Evolutionary conservation across 108 stramenopile species (phyloP).

Genomic region (Fistulifera solaris): DNA sequence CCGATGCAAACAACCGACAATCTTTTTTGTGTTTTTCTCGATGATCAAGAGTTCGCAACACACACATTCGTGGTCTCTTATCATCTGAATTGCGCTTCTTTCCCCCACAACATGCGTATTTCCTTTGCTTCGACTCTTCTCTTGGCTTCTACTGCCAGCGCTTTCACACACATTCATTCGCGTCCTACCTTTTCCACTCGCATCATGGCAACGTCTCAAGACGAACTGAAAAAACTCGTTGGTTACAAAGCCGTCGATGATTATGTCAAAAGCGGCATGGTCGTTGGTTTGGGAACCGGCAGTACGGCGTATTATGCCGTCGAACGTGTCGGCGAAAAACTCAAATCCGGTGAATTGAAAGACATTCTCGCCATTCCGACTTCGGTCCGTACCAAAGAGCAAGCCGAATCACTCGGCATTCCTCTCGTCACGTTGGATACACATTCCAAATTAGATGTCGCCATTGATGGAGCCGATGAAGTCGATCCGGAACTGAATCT

Average conservation of each 20-base stretch:
- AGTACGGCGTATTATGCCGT: conserved; percentile 98
- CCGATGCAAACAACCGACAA: no score
- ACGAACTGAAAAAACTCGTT: conserved; percentile 84
- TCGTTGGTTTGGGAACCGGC: conserved; percentile 98
- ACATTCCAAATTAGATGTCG: conserved; percentile 94
- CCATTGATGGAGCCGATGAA: conserved; percentile 98
- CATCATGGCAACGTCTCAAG: conserved; percentile 40
- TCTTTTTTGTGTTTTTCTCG: no score
- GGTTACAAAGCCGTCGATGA: conserved; percentile 91
- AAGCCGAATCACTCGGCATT: conserved; percentile 85
- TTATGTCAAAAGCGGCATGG: conserved; percentile 92
- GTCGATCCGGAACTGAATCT: conserved; percentile 93
- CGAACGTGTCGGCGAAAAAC: conserved; percentile 89
- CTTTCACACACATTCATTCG: conserved; percentile 1
- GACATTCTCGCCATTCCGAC: conserved; percentile 97
- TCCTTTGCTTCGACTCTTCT: background rate
- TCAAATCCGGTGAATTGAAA: conserved; percentile 84
- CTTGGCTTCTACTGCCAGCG: conserved; percentile 5
- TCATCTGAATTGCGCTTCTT: no score
- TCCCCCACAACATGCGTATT: conserved; percentile 5
- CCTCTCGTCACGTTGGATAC: conserved; percentile 92
- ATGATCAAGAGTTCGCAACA: no score
- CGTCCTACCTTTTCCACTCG: no score
- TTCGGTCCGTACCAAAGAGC: conserved; percentile 93
- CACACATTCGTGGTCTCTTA: no score